phyloP scores from a whole-genome alignment of 192 early-diverging fungal species.

The Coemansia sp. region DNA sequence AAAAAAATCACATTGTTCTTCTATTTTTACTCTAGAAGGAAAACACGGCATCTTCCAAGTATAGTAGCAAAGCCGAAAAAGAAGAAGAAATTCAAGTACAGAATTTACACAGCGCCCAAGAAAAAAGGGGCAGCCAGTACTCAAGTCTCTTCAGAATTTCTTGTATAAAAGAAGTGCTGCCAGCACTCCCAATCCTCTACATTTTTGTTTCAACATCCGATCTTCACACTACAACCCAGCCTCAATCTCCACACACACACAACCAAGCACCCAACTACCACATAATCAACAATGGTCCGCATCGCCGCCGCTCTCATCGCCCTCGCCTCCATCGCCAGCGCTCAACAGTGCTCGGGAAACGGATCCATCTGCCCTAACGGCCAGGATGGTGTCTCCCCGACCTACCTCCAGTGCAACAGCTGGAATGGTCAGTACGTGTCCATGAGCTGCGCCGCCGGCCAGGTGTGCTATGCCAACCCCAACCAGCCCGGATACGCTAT shows the following conservation, averaged over 20 bases:
- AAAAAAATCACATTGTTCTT: background rate
- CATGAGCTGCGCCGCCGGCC: slow-evolving; percentile 39
- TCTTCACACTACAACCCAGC: slow-evolving; percentile 7
- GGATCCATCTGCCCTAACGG: slow-evolving; percentile 49
- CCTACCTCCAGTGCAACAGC: slow-evolving; percentile 58
- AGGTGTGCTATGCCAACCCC: slow-evolving; percentile 59
- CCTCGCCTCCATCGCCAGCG: slow-evolving; percentile 26
- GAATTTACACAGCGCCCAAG: background rate
- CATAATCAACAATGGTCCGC: slow-evolving; percentile 35
- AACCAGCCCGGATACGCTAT: slow-evolving; percentile 42
- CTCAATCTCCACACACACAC: slow-evolving; percentile 6
- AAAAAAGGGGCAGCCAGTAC: background rate
- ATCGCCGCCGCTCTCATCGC: slow-evolving; percentile 28
- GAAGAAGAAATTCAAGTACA: background rate
- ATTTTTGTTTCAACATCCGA: slow-evolving; percentile 1
- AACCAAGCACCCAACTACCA: background rate
- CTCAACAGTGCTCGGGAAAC: slow-evolving; percentile 51
- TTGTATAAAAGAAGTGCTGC: slow-evolving; percentile 5
- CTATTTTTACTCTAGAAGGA: background rate
- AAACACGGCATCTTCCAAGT: slow-evolving; percentile 10
- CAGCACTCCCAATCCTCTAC: slow-evolving; percentile 1
- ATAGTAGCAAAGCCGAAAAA: slow-evolving; percentile 5
- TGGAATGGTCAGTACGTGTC: slow-evolving; percentile 34
- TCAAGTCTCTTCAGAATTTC: background rate
- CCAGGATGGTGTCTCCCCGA: slow-evolving; percentile 52